These are phyloP conservation scores for Neurospora terricola DNA, from an alignment of 495 filamentous ascomycete species.

Conservation along the genomic window DNA sequence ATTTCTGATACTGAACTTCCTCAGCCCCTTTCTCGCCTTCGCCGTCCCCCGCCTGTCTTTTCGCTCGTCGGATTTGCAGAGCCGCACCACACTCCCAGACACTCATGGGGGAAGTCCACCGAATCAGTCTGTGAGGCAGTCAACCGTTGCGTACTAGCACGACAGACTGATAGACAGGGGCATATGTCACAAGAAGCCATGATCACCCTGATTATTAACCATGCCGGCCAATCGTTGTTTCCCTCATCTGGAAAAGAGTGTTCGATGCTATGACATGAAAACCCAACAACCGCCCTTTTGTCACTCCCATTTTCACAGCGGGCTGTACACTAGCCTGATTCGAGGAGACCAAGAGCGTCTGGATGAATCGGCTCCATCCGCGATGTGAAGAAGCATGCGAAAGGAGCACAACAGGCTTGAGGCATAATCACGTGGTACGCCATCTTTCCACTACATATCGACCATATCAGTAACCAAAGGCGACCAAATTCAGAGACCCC, in stretches of 20 bases:
- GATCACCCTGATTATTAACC: background rate
- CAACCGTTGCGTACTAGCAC: background rate
- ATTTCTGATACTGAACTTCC: background rate
- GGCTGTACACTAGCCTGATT: background rate
- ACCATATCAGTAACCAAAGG: background rate
- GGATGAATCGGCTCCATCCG: background rate
- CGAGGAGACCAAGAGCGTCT: background rate
- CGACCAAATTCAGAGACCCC: background rate
- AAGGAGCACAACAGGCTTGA: background rate
- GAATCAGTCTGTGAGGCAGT: background rate
- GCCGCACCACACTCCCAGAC: background rate
- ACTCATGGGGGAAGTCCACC: background rate
- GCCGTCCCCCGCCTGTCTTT: background rate
- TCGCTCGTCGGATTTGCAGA: background rate
- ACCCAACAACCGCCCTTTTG: background rate
- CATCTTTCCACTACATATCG: background rate
- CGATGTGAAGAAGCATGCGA: background rate
- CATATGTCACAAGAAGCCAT: background rate
- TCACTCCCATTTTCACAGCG: background rate
- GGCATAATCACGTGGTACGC: background rate
- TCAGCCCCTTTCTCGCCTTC: background rate
- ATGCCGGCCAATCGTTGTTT: background rate
- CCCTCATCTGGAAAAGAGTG: background rate
- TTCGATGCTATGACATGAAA: background rate
- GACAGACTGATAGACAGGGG: background rate